A percentile compares a stretch with the other conserved stretches of the same genome.
These are phyloP conservation scores for Hemisphaericaspora nanyangensis DNA, from an alignment of 805 yeast genomes.

Conservation along the genomic window DNA sequence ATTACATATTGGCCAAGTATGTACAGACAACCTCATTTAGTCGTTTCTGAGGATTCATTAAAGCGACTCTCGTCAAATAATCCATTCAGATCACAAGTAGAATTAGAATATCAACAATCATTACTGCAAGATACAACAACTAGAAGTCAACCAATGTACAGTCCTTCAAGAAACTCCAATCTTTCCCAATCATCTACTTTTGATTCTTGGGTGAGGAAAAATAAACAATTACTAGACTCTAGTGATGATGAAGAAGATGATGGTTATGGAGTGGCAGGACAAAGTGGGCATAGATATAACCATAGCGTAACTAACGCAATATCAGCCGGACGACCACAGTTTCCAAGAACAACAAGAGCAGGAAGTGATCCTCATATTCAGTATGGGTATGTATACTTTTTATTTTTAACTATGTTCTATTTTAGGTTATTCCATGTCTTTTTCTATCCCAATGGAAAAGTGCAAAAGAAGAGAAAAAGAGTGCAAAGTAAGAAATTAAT, in stretches of 20 bases:
- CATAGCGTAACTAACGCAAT: no score
- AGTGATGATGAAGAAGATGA: conserved; percentile 33
- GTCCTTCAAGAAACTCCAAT: neutral
- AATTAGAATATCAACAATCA: conserved; percentile 6
- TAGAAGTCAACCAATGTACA: neutral
- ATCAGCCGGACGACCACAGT: conserved; percentile 5
- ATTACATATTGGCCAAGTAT: no score
- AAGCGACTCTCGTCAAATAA: conserved; percentile 60
- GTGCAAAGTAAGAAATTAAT: no score
- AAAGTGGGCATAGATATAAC: no score
- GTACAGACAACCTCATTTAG: conserved; percentile 39
- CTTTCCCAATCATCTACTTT: conserved; percentile 28
- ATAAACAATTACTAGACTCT: conserved; percentile 36
- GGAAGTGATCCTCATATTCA: conserved; percentile 36
- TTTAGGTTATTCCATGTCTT: no score
- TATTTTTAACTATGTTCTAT: no score
- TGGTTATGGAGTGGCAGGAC: no score
- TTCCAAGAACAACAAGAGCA: conserved; percentile 27
- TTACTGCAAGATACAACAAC: conserved; percentile 1
- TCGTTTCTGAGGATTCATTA: conserved; percentile 31
- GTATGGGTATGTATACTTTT: conserved; percentile 14
- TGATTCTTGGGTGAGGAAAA: conserved; percentile 56
- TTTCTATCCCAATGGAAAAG: neutral
- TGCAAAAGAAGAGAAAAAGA: no score
- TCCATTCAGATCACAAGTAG: conserved; percentile 55